Evolutionary conservation across 257 asterid genomes (phyloP), one percentile per base, ranked within the genome.

Genomic region (Cordia subcordata): DNA sequence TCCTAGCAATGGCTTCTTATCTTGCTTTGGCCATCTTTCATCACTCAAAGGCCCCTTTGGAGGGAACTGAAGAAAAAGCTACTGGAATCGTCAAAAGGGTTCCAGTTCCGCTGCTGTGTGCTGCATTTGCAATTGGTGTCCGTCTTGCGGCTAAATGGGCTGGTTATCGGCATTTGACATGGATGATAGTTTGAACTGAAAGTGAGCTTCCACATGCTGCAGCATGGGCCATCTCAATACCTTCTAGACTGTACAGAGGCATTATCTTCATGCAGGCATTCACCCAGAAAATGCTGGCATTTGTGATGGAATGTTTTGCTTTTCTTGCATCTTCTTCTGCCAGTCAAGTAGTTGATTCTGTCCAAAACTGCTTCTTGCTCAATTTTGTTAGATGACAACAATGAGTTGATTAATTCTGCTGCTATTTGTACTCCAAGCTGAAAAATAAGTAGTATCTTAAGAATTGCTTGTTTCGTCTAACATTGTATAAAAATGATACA

Each of bases 141-240:
- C 88, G 91, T 9, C 64, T 85, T 62, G 89, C 87, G 10, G 95
- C 96, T 20, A 88, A 84, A 66, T 92, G 99, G 96, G 91, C 89
- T 16, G 96, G 96, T 11, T 86, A 86, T 68, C 74, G 96, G 57
- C 99, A 92, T 81, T 63, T 92, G 80, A 86, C 99, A n/a, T 92
- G 99, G 99, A 92, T 86, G 99, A 70, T 86, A 11, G 97, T 74
- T 59, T 90, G 77, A 75, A 46, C 37, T 4, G 35, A 61, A 8
- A 50, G 22, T 60, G 45, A 49, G 27, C 23, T 22, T 66, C 20
- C 20, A 10, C 16, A 18, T 6, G 19, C 52, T 50, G 22, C 21
- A 10, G 49, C 60, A 32, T 12, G 37, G 57, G 18, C 38, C 66
- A 49, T 49, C 49, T 18, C 18, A 33, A 15, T 61, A 5, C 35